phyloP scores from a whole-genome alignment of 768 basidiomycete genomes.

The Rhodosporidiobolus sp. region DNA sequence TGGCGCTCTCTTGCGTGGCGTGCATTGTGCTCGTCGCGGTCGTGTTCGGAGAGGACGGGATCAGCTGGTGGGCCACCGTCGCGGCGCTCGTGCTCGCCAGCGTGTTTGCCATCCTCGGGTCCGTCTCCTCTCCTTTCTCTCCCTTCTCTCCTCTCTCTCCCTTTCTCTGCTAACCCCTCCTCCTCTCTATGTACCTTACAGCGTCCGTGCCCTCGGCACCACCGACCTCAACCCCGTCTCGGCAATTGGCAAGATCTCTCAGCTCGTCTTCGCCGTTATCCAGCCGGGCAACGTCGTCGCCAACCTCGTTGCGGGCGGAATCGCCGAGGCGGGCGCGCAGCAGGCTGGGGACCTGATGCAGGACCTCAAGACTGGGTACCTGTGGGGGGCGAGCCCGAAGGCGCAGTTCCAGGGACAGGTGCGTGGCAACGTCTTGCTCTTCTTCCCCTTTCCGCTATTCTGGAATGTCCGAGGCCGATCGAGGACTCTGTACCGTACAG shows the following conservation, averaged over 20 bases:
- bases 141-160: background rate
- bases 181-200: constrained; percentile 49
- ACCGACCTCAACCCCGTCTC: constrained; percentile 80
- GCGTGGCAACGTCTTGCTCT: background rate
- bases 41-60: constrained; percentile 85
- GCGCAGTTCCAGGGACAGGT: constrained; percentile 82
- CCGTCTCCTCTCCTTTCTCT: constrained; percentile 42
- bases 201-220: constrained; percentile 90
- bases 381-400: constrained; percentile 84
- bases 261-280: constrained; percentile 87
- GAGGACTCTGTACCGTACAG: constrained; percentile 48
- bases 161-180: background rate
- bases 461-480: background rate
- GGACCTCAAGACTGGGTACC: constrained; percentile 92
- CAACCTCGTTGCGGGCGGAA: constrained; percentile 93
- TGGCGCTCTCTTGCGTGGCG: constrained; percentile 59
- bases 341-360: constrained; percentile 99
- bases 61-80: constrained; percentile 90
- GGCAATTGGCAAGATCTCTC: constrained; percentile 90
- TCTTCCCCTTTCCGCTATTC: background rate
- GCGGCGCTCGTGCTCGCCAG: constrained; percentile 79
- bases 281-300: constrained; percentile 74
- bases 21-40: constrained; percentile 81
- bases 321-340: constrained; percentile 92
- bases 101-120: constrained; percentile 84